phyloP scores from a whole-genome alignment of 1,284 basidiomycete species.

The Ceratobasidium theobromae region DNA sequence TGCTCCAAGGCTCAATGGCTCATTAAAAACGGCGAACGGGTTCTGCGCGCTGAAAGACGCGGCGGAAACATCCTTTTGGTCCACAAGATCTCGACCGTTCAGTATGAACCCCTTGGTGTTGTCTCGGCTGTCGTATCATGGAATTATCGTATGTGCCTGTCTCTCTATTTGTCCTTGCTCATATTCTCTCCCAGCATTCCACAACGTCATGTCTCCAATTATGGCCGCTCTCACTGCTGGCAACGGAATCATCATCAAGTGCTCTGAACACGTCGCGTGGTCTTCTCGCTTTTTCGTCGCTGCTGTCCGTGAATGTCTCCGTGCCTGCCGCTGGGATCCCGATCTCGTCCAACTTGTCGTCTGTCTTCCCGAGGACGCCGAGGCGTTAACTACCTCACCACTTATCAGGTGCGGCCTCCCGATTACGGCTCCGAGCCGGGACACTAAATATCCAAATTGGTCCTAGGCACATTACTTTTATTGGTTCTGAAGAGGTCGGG shows the following conservation, averaged over 20 bases:
- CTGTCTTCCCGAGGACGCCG: slow-evolving; percentile 86
- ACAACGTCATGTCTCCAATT: slow-evolving; percentile 93
- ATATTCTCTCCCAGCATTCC: slow-evolving; percentile 62
- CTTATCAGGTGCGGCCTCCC: slow-evolving; percentile 56
- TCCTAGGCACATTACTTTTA: slow-evolving; percentile 72
- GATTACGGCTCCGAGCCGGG: too few relatives aligned
- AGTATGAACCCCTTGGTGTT: slow-evolving; percentile 92
- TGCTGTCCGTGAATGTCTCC: slow-evolving; percentile 72
- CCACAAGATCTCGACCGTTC: slow-evolving; percentile 83
- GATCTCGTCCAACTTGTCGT: slow-evolving; percentile 86
- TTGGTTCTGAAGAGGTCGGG: slow-evolving; percentile 90
- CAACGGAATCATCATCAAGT: slow-evolving; percentile 89
- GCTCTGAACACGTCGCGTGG: slow-evolving; percentile 91
- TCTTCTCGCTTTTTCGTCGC: slow-evolving; percentile 78
- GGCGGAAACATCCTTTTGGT: slow-evolving; percentile 73
- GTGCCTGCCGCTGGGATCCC: slow-evolving; percentile 72
- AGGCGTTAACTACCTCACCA: slow-evolving; percentile 76
- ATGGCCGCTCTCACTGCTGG: slow-evolving; percentile 88
- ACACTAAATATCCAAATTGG: not conserved
- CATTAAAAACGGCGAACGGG: slow-evolving; percentile 76
- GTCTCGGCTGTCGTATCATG: slow-evolving; percentile 92
- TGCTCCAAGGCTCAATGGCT: slow-evolving; percentile 89
- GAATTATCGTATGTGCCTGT: slow-evolving; percentile 73
- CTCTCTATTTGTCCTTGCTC: not conserved
- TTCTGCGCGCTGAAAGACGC: slow-evolving; percentile 69